Base-by-base conservation (phyloP, 2,329 filamentous ascomycete species). In the Colletotrichum euphorbiae region DNA sequence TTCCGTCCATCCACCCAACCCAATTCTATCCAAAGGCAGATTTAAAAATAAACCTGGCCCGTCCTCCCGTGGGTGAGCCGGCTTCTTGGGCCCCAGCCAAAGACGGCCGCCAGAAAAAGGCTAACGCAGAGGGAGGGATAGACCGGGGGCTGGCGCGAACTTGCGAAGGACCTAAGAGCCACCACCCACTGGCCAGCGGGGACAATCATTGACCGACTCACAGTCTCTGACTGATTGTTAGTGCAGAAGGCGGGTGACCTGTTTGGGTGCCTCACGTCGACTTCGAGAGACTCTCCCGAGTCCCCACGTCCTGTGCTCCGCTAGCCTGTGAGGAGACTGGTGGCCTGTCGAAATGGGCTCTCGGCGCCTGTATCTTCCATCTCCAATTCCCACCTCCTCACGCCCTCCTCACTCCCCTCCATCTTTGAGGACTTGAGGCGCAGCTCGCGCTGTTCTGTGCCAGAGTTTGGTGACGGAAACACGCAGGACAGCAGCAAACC, bases 21-120 rank as follows among this genome's bases (percentile, higher is more conserved):
- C 31, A 67, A 36, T 19, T 51, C 40, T 51, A 67, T 45, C 45
- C 46, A 46, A 51, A 51, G 52, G 17, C 43, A 56, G n/a, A 51
- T 64, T 54, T 68, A 68, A 58, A 58, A 64, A 64, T 68, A 58
- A 67, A 52, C 60, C 60, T 54, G 65, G 60, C 52, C 65, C 52
- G 52, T 52, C 60, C 46, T 64, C 40, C 60, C 65, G 60, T 58
- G 54, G 65, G 60, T 54, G 65, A 68, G 65, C 65, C 65, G 60
- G 60, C 65, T 68, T 64, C 65, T 64, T 68, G 65, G 65, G 65
- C 65, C 59, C 65, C 65, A 59, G 55, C 60, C 65, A 64, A 54
- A 61, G 52, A 21, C 59, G 64, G 58, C 52, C 59, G 45, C 62
- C 12, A 40, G 54, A 48, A 17, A 38, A 68, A 58, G 19, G 43